Conservation (phyloP, 129 eudicot species). For the Pulicaria dysenterica region DNA sequence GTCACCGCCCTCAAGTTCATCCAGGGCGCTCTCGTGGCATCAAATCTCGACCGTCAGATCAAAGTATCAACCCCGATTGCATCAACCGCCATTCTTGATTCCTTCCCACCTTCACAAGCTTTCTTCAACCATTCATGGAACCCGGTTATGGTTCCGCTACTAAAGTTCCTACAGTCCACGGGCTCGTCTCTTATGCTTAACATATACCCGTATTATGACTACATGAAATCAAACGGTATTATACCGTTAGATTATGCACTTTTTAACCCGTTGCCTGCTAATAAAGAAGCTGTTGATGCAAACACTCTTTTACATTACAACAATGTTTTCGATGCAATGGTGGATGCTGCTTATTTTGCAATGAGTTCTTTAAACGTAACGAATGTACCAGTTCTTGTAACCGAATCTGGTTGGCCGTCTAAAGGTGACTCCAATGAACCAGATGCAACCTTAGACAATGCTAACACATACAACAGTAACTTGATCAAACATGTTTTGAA, state of each 20-base stretch:
- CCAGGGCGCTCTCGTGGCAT: slow-evolving; percentile 83
- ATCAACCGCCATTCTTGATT: slow-evolving; percentile 73
- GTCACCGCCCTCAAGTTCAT: slow-evolving; percentile 69
- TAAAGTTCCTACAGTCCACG: slow-evolving; percentile 71
- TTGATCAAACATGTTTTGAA: slow-evolving; percentile 69
- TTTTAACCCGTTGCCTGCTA: slow-evolving; percentile 76
- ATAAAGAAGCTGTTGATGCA: slow-evolving; percentile 88
- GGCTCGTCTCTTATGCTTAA: slow-evolving; percentile 75
- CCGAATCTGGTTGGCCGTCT: slow-evolving; percentile 95
- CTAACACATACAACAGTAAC: slow-evolving; percentile 88
- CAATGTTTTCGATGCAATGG: slow-evolving; percentile 82
- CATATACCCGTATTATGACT: slow-evolving; percentile 77
- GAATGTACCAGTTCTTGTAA: slow-evolving; percentile 71
- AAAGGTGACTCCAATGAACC: slow-evolving; percentile 83
- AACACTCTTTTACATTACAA: slow-evolving; percentile 80
- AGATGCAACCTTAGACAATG: slow-evolving; percentile 79
- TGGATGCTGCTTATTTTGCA: slow-evolving; percentile 95
- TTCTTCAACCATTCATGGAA: slow-evolving; percentile 77
- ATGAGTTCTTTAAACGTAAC: slow-evolving; percentile 78
- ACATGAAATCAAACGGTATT: slow-evolving; percentile 74
- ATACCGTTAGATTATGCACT: slow-evolving; percentile 90
- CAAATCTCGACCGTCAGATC: slow-evolving; percentile 68
- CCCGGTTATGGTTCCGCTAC: slow-evolving; percentile 61
- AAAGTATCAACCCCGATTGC: slow-evolving; percentile 85
- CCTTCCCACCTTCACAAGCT: slow-evolving; percentile 93